Conservation (phyloP, 805 yeast genomes). For the Metschnikowia orientalis region DNA sequence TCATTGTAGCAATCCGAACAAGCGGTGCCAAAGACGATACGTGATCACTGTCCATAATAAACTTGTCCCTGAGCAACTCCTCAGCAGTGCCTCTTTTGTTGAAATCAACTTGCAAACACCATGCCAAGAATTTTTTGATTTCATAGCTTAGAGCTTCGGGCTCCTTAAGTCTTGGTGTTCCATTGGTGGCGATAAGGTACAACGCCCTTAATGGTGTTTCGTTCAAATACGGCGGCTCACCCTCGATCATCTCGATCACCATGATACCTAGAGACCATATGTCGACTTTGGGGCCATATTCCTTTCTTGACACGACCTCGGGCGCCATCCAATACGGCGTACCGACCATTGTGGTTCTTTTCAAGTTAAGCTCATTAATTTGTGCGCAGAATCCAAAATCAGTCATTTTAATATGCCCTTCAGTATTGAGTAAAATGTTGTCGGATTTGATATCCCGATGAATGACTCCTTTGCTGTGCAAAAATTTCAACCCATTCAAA, state of each 20-base stretch:
- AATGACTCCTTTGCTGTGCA: conserved; percentile 88
- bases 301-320: conserved; percentile 91
- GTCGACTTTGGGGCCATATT: conserved; percentile 95
- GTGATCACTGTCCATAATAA: conserved; percentile 58
- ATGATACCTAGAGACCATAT: conserved; percentile 97
- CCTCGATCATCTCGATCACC: conserved; percentile 98
- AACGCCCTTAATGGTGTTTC: conserved; percentile 94
- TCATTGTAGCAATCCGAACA: conserved; percentile 69
- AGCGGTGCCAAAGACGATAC: conserved; percentile 64
- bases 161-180: conserved; percentile 90
- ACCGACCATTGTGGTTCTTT: conserved; percentile 98
- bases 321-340: conserved; percentile 99
- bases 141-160: conserved; percentile 71
- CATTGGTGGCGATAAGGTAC: conserved; percentile 91
- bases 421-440: conserved; percentile 75
- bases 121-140: conserved; percentile 64
- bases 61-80: conserved; percentile 63
- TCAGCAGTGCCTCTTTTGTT: conserved; percentile 76
- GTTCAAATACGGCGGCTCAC: conserved; percentile 96
- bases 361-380: conserved; percentile 67
- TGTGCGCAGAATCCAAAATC: conserved; percentile 98
- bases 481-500: conserved; percentile 74
- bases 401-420: conserved; percentile 88
- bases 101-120: conserved; percentile 79
- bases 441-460: conserved; percentile 97